A percentile compares a stretch with the other conserved stretches of the same genome.
phyloP scores from a whole-genome alignment of 1,139 yeast species.

The Kurtzmaniella quercitrusa region DNA sequence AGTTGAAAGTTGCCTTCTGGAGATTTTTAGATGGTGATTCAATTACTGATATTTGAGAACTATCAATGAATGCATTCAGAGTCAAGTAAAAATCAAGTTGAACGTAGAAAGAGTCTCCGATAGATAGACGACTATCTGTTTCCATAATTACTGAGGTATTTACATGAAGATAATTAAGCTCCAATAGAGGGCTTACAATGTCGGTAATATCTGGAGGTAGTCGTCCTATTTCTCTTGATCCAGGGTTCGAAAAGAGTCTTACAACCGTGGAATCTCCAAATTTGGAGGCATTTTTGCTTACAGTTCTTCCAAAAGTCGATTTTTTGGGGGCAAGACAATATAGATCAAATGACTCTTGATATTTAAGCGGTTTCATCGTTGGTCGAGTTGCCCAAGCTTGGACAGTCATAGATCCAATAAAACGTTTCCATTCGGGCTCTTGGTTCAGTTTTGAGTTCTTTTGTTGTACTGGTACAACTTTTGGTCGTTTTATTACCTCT shows the following conservation, averaged over 20 bases:
- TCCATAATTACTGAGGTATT: conserved; percentile 60
- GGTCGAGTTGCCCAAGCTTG: conserved; percentile 86
- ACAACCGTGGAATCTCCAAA: conserved; percentile 26
- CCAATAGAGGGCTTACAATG: conserved; percentile 65
- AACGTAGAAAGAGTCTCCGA: conserved; percentile 68
- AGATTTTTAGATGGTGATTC: conserved; percentile 6
- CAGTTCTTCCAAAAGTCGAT: conserved; percentile 13
- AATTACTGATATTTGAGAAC: background rate
- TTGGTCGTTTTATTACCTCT: background rate
- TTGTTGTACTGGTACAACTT: background rate
- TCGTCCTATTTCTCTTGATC: conserved; percentile 66
- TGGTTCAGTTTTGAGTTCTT: conserved; percentile 10
- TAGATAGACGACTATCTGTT: conserved; percentile 49
- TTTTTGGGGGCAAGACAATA: conserved; percentile 28
- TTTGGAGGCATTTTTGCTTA: conserved; percentile 14
- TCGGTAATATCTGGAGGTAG: conserved; percentile 69
- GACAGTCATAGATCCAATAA: conserved; percentile 67
- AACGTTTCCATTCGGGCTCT: conserved; percentile 26
- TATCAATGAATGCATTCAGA: conserved; percentile 3
- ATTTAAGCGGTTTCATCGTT: conserved; percentile 47
- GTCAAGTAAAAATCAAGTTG: conserved; percentile 60
- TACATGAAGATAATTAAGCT: conserved; percentile 51
- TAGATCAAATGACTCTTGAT: conserved; percentile 46
- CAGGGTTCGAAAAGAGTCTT: conserved; percentile 24
- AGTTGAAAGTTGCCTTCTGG: conserved; percentile 12